These are phyloP conservation scores for Polysphondylium violaceum DNA, from an alignment of 78 protist genomes.

Conservation along the genomic window DNA sequence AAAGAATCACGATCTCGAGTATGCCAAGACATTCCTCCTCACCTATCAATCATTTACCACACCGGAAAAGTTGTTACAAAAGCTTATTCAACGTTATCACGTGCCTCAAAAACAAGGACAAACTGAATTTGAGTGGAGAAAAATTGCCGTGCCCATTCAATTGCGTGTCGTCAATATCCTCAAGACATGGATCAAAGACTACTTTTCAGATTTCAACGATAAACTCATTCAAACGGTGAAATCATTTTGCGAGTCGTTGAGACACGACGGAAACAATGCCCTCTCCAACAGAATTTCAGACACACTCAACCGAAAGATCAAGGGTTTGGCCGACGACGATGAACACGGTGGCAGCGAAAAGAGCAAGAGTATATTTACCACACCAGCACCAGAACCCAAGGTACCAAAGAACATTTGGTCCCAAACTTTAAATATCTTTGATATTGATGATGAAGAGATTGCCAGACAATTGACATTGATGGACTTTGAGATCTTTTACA, in stretches of 20 bases:
- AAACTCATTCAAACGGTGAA: conserved; percentile 55
- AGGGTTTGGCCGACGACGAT: conserved; percentile 42
- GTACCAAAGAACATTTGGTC: conserved; percentile 87
- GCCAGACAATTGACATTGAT: conserved; percentile 89
- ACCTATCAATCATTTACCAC: conserved; percentile 86
- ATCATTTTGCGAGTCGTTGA: conserved; percentile 37
- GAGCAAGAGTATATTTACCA: conserved; percentile 29
- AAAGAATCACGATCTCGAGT: conserved; percentile 71
- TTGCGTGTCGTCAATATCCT: conserved; percentile 71
- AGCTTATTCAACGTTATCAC: conserved; percentile 76
- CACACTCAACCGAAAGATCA: conserved; percentile 33
- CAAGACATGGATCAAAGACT: conserved; percentile 64
- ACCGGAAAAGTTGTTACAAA: conserved; percentile 71
- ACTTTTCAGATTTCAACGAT: conserved; percentile 69
- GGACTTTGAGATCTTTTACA: conserved; percentile 82
- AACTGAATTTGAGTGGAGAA: conserved; percentile 47
- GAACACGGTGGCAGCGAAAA: conserved; percentile 8
- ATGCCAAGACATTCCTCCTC: conserved; percentile 58
- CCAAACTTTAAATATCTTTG: conserved; percentile 53
- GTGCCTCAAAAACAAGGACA: conserved; percentile 56
- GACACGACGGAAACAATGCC: conserved; percentile 5
- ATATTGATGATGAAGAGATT: conserved; percentile 88
- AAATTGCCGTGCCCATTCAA: conserved; percentile 64
- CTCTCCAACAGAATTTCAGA: conserved; percentile 10
- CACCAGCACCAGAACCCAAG: conserved; percentile 82